Conservation (phyloP, 495 filamentous ascomycete species). For the Xylaria cubensis region DNA sequence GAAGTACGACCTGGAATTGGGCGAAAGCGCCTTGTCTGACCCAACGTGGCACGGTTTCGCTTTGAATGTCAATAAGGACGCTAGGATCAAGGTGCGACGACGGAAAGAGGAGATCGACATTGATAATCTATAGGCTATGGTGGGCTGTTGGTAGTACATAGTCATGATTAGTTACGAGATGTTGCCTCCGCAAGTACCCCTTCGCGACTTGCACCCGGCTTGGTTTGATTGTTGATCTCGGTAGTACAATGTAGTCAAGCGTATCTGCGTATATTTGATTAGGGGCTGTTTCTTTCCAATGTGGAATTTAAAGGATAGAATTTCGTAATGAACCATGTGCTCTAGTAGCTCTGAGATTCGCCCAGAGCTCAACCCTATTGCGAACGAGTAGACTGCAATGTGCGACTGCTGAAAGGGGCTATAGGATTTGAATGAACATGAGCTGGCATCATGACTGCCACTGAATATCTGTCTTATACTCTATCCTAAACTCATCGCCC, state of each 20-base stretch:
- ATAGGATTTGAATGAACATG: background rate
- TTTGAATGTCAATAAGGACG: constrained; percentile 1
- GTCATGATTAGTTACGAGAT: background rate
- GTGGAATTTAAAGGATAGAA: background rate
- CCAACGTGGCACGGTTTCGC: background rate
- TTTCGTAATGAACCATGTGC: background rate
- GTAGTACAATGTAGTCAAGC: background rate
- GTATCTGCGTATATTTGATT: background rate
- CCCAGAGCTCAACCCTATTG: background rate
- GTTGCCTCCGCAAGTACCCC: background rate
- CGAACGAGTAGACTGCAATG: background rate
- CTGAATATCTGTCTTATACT: background rate
- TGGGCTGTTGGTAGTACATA: background rate
- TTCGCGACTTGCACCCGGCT: background rate
- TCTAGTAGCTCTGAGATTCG: background rate
- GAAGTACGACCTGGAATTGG: constrained; percentile 50
- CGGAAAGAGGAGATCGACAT: constrained; percentile 22
- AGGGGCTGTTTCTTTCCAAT: background rate
- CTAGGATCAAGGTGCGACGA: constrained; percentile 12
- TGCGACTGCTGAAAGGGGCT: background rate
- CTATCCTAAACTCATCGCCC: background rate
- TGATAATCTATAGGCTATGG: constrained; percentile 10
- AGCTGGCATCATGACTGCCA: background rate
- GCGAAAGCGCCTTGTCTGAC: constrained; percentile 7
- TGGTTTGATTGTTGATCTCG: background rate